These are phyloP conservation scores for Ottelia alismoides DNA, from an alignment of 106 monocot genomes.

Conservation along the genomic window DNA sequence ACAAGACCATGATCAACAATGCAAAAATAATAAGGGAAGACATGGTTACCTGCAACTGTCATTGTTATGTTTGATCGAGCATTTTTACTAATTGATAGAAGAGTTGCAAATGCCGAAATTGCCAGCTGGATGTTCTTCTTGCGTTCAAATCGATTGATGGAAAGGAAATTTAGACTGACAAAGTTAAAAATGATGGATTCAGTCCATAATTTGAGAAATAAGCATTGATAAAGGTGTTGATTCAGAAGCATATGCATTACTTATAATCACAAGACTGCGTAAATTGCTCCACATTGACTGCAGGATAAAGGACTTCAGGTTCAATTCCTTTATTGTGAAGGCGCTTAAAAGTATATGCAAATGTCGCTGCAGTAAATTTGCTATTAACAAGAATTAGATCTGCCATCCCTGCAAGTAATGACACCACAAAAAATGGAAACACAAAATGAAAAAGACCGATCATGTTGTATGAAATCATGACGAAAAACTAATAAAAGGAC, in stretches of 20 bases:
- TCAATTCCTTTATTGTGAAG: slow-evolving; percentile 53
- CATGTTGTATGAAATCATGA: too few relatives aligned
- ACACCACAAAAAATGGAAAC: too few relatives aligned
- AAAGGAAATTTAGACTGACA: slow-evolving; percentile 86
- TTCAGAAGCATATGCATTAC: slow-evolving; percentile 45
- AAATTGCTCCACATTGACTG: slow-evolving; percentile 81
- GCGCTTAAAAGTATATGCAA: slow-evolving; percentile 57
- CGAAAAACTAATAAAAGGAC: too few relatives aligned
- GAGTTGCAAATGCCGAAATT: slow-evolving; percentile 82
- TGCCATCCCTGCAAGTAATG: slow-evolving; percentile 53
- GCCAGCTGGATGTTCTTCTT: slow-evolving; percentile 95
- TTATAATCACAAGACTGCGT: slow-evolving; percentile 51
- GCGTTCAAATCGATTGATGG: slow-evolving; percentile 96
- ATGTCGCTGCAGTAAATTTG: slow-evolving; percentile 76
- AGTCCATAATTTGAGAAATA: too few relatives aligned
- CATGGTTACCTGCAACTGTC: slow-evolving; percentile 88
- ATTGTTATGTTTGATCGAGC: slow-evolving; percentile 25
- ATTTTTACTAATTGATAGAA: slow-evolving; percentile 30
- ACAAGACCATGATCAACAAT: too few relatives aligned
- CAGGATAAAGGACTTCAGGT: slow-evolving; percentile 78
- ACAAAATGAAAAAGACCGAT: too few relatives aligned
- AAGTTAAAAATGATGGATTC: too few relatives aligned
- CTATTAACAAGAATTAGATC: slow-evolving; percentile 93
- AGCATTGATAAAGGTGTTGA: too few relatives aligned
- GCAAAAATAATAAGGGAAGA: too few relatives aligned